Base-by-base conservation (phyloP, 2,329 filamentous ascomycete species). In the Hirsutella thompsonii region DNA sequence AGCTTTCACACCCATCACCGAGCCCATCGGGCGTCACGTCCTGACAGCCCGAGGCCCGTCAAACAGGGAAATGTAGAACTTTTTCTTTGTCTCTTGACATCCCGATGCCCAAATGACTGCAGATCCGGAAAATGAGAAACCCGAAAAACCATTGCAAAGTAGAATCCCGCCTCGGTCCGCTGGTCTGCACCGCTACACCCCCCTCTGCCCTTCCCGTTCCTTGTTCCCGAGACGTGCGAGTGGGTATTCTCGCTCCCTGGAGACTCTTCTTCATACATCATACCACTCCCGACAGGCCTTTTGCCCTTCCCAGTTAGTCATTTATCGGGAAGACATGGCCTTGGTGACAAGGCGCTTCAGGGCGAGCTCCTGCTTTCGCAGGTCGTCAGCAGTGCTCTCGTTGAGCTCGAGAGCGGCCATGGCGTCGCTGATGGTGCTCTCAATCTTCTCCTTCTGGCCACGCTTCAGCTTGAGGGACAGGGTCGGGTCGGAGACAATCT, bases 311-410 rank as follows among this genome's bases (percentile, higher is more conserved):
- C 16, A 6, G 3, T 16, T 3, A 11, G 23, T 8, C 30, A 16
- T 61, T 79, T 89, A 94, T 68, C 86, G 81, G 60, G 86, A 89
- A 51, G 86, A 81, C 86, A 94, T 94, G 57, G 85, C 89, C 83
- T 96, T 98, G 69, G 92, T 98, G 57, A 98, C 89, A 55, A 94
- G 79, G 60, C 92, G 79, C 87, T 96, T 98, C 51, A 98, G 79
- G 47, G 88, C 88, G 52, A 98, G 75, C 77, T 98, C 92, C 82
- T 95, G 94, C 87, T 96, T 96, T 86, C 94, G 96, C 55, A 98
- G 75, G 63, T 98, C 92, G 56, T 98, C 93, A 47, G 88, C 84
- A 48, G 72, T 69, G 43, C 86, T 85, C 55, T 98, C 93, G 68
- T 90, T 85, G 60, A 98, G 72, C 80, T 98, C 92, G 50, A 98